Percentiles rank a stretch among this genome's conserved stretches.
Evolutionary conservation across 2,329 filamentous ascomycete species (phyloP).

Genomic region (Phoma sp.): DNA sequence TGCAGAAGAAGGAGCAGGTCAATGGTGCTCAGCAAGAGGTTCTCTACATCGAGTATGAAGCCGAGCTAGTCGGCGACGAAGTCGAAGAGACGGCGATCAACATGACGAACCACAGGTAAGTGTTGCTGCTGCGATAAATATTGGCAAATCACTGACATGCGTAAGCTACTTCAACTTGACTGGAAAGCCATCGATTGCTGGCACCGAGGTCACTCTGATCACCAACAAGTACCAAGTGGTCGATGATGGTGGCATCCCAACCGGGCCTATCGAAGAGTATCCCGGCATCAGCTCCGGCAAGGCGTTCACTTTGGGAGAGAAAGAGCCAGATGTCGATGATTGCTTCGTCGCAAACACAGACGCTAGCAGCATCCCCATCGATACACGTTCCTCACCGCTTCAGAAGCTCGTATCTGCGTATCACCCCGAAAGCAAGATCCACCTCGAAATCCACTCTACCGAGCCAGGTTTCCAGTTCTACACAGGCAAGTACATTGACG

Average conservation of each 20-base stretch:
- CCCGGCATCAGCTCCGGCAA: slow-evolving; percentile 68
- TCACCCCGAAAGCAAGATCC: slow-evolving; percentile 75
- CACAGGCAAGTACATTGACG: slow-evolving; percentile 82
- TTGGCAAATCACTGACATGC: not conserved
- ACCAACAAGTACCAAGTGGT: slow-evolving; percentile 74
- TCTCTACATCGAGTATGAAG: slow-evolving; percentile 88
- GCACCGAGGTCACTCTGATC: slow-evolving; percentile 64
- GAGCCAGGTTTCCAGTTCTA: slow-evolving; percentile 98
- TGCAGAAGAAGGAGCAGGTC: slow-evolving; percentile 69
- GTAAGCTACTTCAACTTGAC: slow-evolving; percentile 72
- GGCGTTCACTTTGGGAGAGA: slow-evolving; percentile 73
- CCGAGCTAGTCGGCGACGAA: slow-evolving; percentile 73
- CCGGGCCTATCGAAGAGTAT: slow-evolving; percentile 67
- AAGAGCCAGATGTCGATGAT: slow-evolving; percentile 81
- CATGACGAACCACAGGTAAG: slow-evolving; percentile 92
- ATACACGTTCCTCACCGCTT: slow-evolving; percentile 64
- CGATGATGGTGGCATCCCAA: slow-evolving; percentile 76
- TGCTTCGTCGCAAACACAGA: slow-evolving; percentile 81
- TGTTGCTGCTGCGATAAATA: not conserved
- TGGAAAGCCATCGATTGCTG: slow-evolving; percentile 63
- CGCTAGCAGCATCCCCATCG: slow-evolving; percentile 57
- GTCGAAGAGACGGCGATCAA: slow-evolving; percentile 90
- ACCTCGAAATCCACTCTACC: slow-evolving; percentile 87
- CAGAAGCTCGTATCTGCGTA: slow-evolving; percentile 72
- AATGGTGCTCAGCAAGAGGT: slow-evolving; percentile 70